Base-by-base conservation (phyloP, 768 basidiomycete species). In the Calocybe indica region DNA sequence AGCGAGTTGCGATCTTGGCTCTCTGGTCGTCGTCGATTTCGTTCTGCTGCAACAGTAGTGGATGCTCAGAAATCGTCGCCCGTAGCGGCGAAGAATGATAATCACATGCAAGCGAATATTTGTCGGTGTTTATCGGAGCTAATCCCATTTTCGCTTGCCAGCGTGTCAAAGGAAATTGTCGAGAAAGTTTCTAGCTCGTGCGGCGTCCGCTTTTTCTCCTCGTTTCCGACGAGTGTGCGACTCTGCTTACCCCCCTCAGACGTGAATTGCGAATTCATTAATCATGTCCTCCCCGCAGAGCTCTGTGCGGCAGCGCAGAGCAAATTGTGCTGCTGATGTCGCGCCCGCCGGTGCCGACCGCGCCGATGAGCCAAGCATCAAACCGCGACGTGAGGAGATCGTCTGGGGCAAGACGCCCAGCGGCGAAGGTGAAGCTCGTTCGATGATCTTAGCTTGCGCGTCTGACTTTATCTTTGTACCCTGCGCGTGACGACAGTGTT, bases 391-490 rank as follows among this genome's bases (percentile, higher is more conserved):
- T 43, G 73, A 74, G 30, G 87, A 90, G 50, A 72, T 89, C 22
- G 88, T 92, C 1, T 92, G 88, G 86, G 92, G 92, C 7, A 89
- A 92, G 65, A 92, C 90, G 0, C 88, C 88, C 11, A 61, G 73
- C 34, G 89, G 88, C 37, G 79, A 86, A 75, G 90, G 89, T 85
- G 54, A 22, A 22, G 22, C 22, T 22, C 22, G 22, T 22, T 4
- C 22, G 22, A 22, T 22, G 22, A 22, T 4, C 22, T 22, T 22
- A 22, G 22, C 4, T 22, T 22, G 22, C 22, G 22, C 4, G 22
- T 22, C 22, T 22, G 22, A 22, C 22, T 22, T 22, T 22, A 22
- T 22, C 22, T 9, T 29, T 34, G 31, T 22, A 42, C 31, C 34
- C 32, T 34, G 37, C 7, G 49, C 7, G 46, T 43, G 42, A 12